Evolutionary conservation across 345 rosid species (phyloP), one percentile per base, ranked within the genome.

Genomic region (Camelina hispida): DNA sequence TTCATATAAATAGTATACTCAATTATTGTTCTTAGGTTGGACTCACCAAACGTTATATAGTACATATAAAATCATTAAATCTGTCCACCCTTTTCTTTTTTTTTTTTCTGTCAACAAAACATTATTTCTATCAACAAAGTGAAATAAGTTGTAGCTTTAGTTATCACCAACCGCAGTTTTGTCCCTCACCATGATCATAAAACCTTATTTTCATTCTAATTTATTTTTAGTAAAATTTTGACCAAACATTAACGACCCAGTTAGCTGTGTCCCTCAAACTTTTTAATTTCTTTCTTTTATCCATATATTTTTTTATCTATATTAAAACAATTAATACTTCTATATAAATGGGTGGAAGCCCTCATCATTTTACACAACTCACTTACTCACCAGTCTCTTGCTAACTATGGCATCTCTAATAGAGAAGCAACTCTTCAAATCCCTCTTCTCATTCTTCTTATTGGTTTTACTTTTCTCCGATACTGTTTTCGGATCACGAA

Each of bases 401-500:
- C 69, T 43, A 68, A 69, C 17, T 12, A 78, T 78, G 81, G 43
- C 77, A 30, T 48, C 40, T 57, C 48, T 57, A 40, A 60, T 56
- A 56, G 54, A 46, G 54, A 70, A 77, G 10, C 62, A 65, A 69
- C 73, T 71, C 57, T 71, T 58, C 17, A 76, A 69, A 54, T 17
- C 42, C n/a, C 20, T 71, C 54, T 58, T 77, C 48, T 50, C 38
- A 64, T 71, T 64, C 15, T 73, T 72, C 40, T 47, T 84, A 47
- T 40, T 78, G 57, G 61, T 62, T 69, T 37, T 81, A 5, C 57
- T 80, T 2, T 59, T 74, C 14, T 70, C 83, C 7, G 75, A 77
- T n/a, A 70, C 83, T 2, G 81, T 58, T 68, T 76, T 50, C 0
- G 43, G 43, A 6, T 71, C 85, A 9, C 77, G 58, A 23, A 74